These are phyloP conservation scores for Malus sieversii DNA, from an alignment of 306 rosid genomes.

Conservation along the genomic window DNA sequence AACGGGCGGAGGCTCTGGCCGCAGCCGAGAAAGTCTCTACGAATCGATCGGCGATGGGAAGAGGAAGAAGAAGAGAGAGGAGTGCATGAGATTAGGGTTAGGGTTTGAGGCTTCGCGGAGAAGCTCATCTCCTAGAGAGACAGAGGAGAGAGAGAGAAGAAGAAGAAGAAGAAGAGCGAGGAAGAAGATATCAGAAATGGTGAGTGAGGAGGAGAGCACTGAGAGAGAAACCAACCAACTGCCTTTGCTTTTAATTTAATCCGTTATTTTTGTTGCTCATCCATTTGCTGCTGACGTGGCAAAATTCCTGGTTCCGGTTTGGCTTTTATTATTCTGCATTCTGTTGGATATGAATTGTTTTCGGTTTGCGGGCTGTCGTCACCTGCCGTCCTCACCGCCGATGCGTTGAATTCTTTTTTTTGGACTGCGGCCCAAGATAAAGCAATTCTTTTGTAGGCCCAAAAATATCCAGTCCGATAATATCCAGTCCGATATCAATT, in stretches of 20 bases:
- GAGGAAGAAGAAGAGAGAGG: constrained; percentile 21
- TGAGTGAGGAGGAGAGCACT: not conserved
- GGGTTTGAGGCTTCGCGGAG: constrained; percentile 35
- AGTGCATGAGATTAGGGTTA: constrained; percentile 30
- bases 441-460: no score
- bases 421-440: not conserved
- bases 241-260: not conserved
- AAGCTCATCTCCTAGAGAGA: constrained; percentile 53
- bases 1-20: constrained; percentile 40
- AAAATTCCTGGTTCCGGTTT: not conserved
- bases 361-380: not conserved
- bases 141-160: constrained; percentile 14
- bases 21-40: constrained; percentile 50
- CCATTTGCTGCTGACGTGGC: constrained; percentile 25
- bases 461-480: no score
- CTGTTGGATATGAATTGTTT: not conserved
- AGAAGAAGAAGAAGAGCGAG: constrained; percentile 17
- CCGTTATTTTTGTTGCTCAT: constrained; percentile 10
- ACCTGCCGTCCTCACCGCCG: not conserved
- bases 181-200: constrained; percentile 11
- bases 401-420: not conserved
- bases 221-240: not conserved
- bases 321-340: not conserved
- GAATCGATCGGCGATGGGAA: constrained; percentile 33
- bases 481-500: no score